Base-by-base conservation (phyloP, 768 basidiomycete species). In the Pleurotus citrinopileatus region DNA sequence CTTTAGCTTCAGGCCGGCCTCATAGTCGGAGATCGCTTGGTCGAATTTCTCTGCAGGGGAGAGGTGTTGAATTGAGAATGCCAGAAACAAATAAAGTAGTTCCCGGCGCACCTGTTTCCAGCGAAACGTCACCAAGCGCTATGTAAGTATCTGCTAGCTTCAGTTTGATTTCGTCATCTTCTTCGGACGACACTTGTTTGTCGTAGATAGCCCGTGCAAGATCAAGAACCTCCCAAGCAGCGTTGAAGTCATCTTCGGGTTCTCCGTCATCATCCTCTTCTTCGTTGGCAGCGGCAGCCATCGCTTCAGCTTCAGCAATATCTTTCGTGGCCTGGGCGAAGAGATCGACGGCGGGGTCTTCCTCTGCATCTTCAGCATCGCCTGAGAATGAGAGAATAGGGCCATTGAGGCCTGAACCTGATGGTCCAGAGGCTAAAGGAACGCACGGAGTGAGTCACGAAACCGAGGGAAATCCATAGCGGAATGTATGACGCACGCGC, bases 11-110 rank as follows among this genome's bases (percentile, higher is more conserved):
- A 95, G 82, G 2, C 88, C 91, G 0, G 84, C 81, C 44, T 83
- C 82, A 63, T 94, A 97, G 67, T 98, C 95, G 17, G 79, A 78
- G 51, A 94, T 90, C 0, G 94, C 95, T 70, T 96, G 92, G 59
- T 94, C 90, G 66, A 98, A 97, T 73, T 97, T 97, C 69, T 98
- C 95, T 96, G 50, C n/a, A n/a, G n/a, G n/a, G n/a, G n/a, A n/a
- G n/a, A n/a, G n/a, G n/a, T n/a, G n/a, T n/a, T 17, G 62, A 34
- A 15, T 26, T 48, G 28, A 23, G 27, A 15, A 25, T 45, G 47
- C 42, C 15, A 42, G 53, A 32, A 55, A 57, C 9, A 5, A 45
- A 20, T 27, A 26, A 23, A 15, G 36, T 28, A 28, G 19, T 42
- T 27, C 48, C 44, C 7, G 22, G 19, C 84, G 55, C 54, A 94